These are phyloP conservation scores for Petrea volubilis DNA, from an alignment of 257 asterid genomes.

Conservation along the genomic window DNA sequence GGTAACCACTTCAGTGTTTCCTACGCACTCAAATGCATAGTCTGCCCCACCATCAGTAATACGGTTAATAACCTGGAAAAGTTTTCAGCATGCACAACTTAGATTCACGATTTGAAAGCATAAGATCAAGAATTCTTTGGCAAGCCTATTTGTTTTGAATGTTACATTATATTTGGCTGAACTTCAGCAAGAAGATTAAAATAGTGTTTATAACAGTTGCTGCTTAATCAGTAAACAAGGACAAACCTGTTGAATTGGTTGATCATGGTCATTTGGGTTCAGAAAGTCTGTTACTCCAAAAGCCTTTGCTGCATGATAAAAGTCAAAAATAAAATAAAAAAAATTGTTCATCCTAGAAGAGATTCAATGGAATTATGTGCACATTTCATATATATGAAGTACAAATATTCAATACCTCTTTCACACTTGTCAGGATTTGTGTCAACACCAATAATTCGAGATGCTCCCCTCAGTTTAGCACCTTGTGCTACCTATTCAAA, in stretches of 20 bases:
- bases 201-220: background rate
- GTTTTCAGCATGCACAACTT: conserved; percentile 1
- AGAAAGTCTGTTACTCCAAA: conserved; percentile 89
- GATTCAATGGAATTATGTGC: conserved; percentile 1
- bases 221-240: background rate
- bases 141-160: background rate
- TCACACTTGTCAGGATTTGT: conserved; percentile 63
- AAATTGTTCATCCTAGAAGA: background rate
- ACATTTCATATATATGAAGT: background rate
- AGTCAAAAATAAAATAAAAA: too few relatives aligned
- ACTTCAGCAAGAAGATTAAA: background rate
- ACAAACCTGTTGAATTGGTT: conserved; percentile 88
- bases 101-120: conserved; percentile 6
- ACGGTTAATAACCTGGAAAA: conserved; percentile 68
- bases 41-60: conserved; percentile 93
- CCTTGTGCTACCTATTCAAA: conserved; percentile 88
- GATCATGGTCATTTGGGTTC: conserved; percentile 70
- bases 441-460: conserved; percentile 88
- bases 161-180: background rate
- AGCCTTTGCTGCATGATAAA: conserved; percentile 63
- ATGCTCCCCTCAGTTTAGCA: conserved; percentile 86
- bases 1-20: conserved; percentile 74
- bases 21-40: conserved; percentile 91
- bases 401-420: conserved; percentile 44
- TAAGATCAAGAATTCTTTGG: background rate